Base-by-base conservation (phyloP, 108 stramenopile species). In the Skeletonema grethae region DNA sequence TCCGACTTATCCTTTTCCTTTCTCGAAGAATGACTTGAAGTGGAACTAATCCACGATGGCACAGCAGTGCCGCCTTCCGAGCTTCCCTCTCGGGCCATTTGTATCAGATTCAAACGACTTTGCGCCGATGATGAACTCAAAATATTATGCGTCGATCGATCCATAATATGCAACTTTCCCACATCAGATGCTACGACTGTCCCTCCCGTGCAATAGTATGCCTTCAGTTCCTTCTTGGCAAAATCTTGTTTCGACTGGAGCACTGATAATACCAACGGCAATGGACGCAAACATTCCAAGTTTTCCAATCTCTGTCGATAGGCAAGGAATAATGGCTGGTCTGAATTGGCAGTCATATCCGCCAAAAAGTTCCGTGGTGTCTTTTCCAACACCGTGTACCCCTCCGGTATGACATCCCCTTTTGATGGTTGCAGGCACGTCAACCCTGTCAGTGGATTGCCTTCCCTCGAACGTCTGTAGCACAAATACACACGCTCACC, bases 151-250 rank as follows among this genome's bases (percentile, higher is more conserved):
- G 94, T 93, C 11, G 91, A 91, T 55, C 94, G 59, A 77, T 95
- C 94, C 90, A 95, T 86, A 30, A 95, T 89, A 58, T 95, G 94
- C 66, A 81, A 90, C n/a, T 69, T 80, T 36, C 94, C 94, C 45
- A 93, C 94, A 34, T 87, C 77, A 15, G 87, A 82, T 20, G 75
- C 24, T 2, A 92, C 90, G 15, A 87, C 77, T 18, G 90, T 88
- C 8, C 89, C 91, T 28, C 91, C 91, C 13, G 94, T 93, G 59
- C 89, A 90, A 71, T 90, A 95, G 66, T 93, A 95, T 9, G 92
- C 82, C 58, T 75, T 75, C 13, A 95, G 67, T 55, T 79, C 82
- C 46, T 50, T 76, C 48, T 63, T 75, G 15, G 11, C 65, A 11
- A 29, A 57, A 61, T 75, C 67, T n/a, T 28, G 62, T 55, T 63